Evolutionary conservation across 148 eudicot species (phyloP).

Genomic region (Talinum fruticosum): DNA sequence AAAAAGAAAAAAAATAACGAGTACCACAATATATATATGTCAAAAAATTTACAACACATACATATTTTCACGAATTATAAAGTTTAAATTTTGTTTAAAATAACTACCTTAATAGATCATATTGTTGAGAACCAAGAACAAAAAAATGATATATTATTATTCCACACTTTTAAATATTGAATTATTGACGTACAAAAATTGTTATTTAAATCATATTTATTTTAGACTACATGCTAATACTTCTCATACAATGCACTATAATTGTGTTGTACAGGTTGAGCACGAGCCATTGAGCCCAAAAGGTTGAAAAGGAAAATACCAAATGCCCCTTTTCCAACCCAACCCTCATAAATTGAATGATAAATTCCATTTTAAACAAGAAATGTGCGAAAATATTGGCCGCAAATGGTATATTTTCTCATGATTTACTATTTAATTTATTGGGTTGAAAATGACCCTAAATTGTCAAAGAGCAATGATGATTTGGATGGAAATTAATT

Average conservation of each 20-base stretch:
- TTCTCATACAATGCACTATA: background rate
- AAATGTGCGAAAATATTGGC: constrained; percentile 14
- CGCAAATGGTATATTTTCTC: background rate
- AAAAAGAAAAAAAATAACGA: too few species aligned
- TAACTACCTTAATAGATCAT: too few species aligned
- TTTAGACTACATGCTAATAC: background rate
- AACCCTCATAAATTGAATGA: constrained; percentile 2
- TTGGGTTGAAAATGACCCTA: background rate
- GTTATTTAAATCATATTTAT: too few species aligned
- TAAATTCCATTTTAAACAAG: constrained; percentile 8
- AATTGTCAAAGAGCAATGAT: constrained; percentile 18
- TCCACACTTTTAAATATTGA: too few species aligned
- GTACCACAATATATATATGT: too few species aligned
- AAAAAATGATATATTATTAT: too few species aligned
- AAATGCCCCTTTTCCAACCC: background rate
- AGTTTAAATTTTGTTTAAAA: too few species aligned
- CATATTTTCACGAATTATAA: too few species aligned
- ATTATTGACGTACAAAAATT: too few species aligned
- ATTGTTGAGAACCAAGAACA: too few species aligned
- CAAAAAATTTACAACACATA: too few species aligned
- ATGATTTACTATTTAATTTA: background rate
- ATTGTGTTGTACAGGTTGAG: background rate
- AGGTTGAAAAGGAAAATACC: background rate
- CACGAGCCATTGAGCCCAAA: constrained; percentile 6
- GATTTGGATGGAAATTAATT: background rate